A percentile compares a stretch with the other conserved stretches of the same genome.
phyloP scores from a whole-genome alignment of 2,329 filamentous ascomycete genomes.

The Botrytis squamosa region DNA sequence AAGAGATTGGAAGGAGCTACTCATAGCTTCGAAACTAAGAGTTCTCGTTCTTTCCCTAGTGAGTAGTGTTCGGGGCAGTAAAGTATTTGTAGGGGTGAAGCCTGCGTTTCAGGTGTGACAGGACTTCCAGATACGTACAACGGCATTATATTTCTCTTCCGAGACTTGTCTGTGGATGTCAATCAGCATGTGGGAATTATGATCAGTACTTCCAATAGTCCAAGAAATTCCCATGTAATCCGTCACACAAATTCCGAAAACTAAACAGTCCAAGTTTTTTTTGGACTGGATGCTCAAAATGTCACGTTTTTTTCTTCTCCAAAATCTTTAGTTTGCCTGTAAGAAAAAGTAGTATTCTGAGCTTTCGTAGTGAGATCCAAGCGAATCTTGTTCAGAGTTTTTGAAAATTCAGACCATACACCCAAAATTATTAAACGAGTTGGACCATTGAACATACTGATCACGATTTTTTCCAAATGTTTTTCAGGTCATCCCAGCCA shows the following conservation, averaged over 20 bases:
- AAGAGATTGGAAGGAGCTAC: background rate
- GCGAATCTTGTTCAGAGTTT: no score
- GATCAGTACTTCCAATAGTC: background rate
- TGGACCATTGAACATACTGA: background rate
- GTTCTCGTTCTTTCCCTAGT: accelerated
- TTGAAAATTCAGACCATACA: background rate
- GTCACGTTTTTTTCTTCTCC: background rate
- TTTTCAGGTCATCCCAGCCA: background rate
- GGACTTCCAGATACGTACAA: background rate
- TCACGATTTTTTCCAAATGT: background rate
- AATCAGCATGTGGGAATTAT: background rate
- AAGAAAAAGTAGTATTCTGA: no score
- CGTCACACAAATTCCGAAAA: accelerated
- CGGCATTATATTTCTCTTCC: background rate
- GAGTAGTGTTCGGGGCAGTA: background rate
- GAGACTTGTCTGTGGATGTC: background rate
- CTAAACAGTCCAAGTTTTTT: background rate
- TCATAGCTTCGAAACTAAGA: background rate
- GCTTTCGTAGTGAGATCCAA: background rate
- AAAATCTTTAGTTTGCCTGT: no score
- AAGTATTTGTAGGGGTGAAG: background rate
- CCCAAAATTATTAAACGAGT: background rate
- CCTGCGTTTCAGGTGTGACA: background rate
- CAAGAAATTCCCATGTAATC: background rate
- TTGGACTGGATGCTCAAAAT: background rate